Percentiles rank a stretch among this genome's conserved stretches.
phyloP scores from a whole-genome alignment of 176 grass and related monocot species.

The Elaeis guineensis region DNA sequence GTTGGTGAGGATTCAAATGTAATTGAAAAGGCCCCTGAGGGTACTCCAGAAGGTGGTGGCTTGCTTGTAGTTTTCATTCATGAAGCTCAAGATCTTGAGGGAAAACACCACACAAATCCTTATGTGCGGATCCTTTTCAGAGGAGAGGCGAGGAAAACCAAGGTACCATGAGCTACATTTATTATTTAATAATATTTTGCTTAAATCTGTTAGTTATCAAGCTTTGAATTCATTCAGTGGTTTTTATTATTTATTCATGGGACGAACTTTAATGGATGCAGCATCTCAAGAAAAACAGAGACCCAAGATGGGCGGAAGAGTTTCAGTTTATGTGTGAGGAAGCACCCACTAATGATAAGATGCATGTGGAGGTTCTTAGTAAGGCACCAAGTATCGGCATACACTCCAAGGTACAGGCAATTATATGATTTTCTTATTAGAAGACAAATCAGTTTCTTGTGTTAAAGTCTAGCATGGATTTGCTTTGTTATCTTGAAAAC shows the following conservation, averaged over 20 bases:
- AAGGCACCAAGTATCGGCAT: constrained; percentile 66
- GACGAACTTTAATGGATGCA: constrained; percentile 17
- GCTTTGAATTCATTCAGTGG: no score
- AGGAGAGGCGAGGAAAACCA: constrained; percentile 50
- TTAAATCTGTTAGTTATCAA: no score
- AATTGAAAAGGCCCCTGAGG: constrained; percentile 62
- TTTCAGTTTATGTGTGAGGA: constrained; percentile 73
- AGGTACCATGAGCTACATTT: neutral
- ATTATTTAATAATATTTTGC: no score
- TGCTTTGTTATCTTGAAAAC: neutral
- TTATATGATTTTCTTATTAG: no score
- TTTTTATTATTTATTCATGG: no score
- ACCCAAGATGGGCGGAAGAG: constrained; percentile 71
- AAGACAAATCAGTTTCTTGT: no score
- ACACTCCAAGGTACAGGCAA: constrained; percentile 56
- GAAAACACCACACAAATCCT: constrained; percentile 84
- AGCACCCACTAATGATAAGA: constrained; percentile 55
- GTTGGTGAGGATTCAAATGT: constrained; percentile 42
- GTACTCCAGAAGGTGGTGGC: constrained; percentile 64
- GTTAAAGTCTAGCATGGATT: neutral
- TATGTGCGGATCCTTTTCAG: constrained; percentile 57
- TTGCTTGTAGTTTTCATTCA: constrained; percentile 63
- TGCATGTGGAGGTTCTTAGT: constrained; percentile 79
- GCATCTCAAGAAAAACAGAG: constrained; percentile 75
- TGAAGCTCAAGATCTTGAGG: constrained; percentile 79